A percentile compares a stretch with the other conserved stretches of the same genome.
Evolutionary conservation across 352 stramenopile genomes (phyloP).

Genomic region (Thalassiosira exigua): DNA sequence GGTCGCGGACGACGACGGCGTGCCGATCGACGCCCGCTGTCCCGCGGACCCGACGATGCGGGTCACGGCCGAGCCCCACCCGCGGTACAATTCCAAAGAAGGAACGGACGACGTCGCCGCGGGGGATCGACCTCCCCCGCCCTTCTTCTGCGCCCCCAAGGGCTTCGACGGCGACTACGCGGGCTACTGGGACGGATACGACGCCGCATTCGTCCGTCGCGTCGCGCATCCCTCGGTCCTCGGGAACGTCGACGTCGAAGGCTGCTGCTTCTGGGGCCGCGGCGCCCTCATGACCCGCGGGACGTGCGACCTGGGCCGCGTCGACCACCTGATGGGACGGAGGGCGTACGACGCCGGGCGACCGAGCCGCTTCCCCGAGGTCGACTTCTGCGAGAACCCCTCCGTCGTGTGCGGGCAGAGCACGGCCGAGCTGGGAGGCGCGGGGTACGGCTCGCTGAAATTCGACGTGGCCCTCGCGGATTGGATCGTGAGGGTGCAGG

Average conservation of each 20-base stretch:
- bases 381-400: constrained; percentile 54
- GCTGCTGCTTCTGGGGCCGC: constrained; percentile 49
- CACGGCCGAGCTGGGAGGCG: constrained; percentile 28
- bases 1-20: not conserved
- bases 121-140: constrained; percentile 19
- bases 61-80: constrained; percentile 32
- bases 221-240: constrained; percentile 25
- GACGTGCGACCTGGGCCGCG: constrained; percentile 34
- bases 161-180: constrained; percentile 9
- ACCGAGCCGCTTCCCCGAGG: constrained; percentile 45
- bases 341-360: constrained; percentile 31
- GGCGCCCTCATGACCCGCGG: constrained; percentile 26
- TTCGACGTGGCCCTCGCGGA: constrained; percentile 43
- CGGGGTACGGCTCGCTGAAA: constrained; percentile 51
- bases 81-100: constrained; percentile 35
- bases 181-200: constrained; percentile 49
- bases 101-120: not conserved
- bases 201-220: constrained; percentile 19
- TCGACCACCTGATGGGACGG: constrained; percentile 50
- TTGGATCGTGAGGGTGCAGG: constrained; percentile 37
- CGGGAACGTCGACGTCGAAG: constrained; percentile 42
- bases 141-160: constrained; percentile 36
- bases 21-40: not conserved
- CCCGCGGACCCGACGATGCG: constrained; percentile 8
- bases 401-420: constrained; percentile 5